Conservation (phyloP, 164 flowering plant species). For the Sextonia rubra region DNA sequence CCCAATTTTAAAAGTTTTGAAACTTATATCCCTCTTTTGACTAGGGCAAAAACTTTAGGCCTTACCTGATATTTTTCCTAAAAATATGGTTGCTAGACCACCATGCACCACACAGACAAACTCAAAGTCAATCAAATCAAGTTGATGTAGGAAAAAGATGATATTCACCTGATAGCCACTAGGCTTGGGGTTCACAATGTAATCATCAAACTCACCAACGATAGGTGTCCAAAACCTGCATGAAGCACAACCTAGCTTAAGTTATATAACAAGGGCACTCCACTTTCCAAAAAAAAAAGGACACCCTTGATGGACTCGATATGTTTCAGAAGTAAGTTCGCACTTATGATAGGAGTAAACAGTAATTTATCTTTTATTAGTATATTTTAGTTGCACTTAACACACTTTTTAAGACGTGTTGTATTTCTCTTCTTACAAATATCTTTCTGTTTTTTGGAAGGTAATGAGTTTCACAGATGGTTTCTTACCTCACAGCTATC, state of each 20-base stretch:
- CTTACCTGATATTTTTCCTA: too few relatives aligned
- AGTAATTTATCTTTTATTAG: too few relatives aligned
- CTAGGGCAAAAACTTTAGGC: too few relatives aligned
- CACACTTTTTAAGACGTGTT: too few relatives aligned
- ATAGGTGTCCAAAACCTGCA: constrained; percentile 93
- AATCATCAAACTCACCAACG: constrained; percentile 96
- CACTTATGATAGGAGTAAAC: neutral
- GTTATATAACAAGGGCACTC: neutral
- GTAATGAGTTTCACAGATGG: too few relatives aligned
- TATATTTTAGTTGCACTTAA: neutral
- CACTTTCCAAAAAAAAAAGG: neutral
- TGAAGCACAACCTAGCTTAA: neutral
- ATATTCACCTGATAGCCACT: constrained; percentile 91
- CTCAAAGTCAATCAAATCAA: neutral
- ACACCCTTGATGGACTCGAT: too few relatives aligned
- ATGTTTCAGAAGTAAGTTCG: neutral
- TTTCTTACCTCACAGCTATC: too few relatives aligned
- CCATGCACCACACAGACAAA: too few relatives aligned
- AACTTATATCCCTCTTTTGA: too few relatives aligned
- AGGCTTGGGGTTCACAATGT: constrained; percentile 90
- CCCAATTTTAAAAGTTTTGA: too few relatives aligned
- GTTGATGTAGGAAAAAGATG: neutral
- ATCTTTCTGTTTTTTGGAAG: too few relatives aligned
- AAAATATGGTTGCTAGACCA: neutral
- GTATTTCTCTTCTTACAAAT: neutral